Evolutionary conservation across 495 filamentous ascomycete species (phyloP).

Genomic region (Neurospora sp.): DNA sequence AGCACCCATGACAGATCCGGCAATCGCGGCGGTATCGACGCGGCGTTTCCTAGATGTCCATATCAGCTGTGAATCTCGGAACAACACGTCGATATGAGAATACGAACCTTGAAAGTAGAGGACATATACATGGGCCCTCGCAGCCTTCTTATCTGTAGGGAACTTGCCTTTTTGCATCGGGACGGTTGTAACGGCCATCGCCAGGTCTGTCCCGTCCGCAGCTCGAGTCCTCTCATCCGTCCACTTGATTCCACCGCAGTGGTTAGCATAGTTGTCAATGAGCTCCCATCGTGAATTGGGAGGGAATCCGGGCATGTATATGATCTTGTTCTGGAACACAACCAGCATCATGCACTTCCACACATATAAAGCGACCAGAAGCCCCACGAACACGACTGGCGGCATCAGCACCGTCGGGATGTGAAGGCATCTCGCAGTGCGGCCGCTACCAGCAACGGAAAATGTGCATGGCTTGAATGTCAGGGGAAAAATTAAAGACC

Average conservation of each 20-base stretch:
- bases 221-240: slow-evolving; percentile 41
- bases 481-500: not conserved
- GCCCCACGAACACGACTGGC: slow-evolving; percentile 54
- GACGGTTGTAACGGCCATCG: slow-evolving; percentile 42
- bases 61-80: slow-evolving; percentile 18
- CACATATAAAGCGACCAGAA: slow-evolving; percentile 57
- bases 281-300: slow-evolving; percentile 47
- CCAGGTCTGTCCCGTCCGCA: slow-evolving; percentile 50
- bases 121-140: slow-evolving; percentile 30
- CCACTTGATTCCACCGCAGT: slow-evolving; percentile 55
- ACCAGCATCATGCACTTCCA: slow-evolving; percentile 80
- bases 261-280: slow-evolving; percentile 47
- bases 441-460: not conserved
- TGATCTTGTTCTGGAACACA: slow-evolving; percentile 71
- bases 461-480: not conserved
- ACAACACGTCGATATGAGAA: not conserved
- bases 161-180: slow-evolving; percentile 3
- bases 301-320: slow-evolving; percentile 68
- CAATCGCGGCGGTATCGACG: slow-evolving; percentile 58
- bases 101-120: slow-evolving; percentile 50
- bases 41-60: slow-evolving; percentile 44
- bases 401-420: slow-evolving; percentile 50
- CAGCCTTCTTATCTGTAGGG: not conserved
- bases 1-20: slow-evolving; percentile 53
- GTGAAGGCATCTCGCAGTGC: slow-evolving; percentile 22